Conservation (phyloP, 1,284 basidiomycete genomes). For the Rhodotorula sp. region DNA sequence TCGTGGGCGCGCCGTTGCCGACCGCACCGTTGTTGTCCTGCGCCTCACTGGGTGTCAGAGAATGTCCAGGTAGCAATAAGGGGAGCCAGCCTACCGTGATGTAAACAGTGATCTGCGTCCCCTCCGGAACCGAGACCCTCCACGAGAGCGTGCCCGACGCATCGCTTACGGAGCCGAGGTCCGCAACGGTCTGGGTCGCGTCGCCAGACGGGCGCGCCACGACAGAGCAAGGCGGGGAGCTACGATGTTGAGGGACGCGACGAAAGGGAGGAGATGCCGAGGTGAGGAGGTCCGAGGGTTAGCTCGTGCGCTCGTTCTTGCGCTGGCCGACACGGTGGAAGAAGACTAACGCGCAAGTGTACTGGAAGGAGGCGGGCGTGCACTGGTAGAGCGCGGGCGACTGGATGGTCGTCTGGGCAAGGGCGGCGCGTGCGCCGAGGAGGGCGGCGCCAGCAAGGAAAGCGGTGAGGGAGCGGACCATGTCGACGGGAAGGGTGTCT, state of each 20-base stretch:
- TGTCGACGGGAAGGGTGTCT: background rate
- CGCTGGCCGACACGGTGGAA: background rate
- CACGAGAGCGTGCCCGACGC: background rate
- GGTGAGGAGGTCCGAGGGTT: background rate
- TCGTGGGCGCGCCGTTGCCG: slow-evolving; percentile 19
- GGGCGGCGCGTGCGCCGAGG: background rate
- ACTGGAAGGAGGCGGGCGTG: slow-evolving; percentile 4
- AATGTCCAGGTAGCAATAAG: too few species aligned
- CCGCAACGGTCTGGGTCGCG: background rate
- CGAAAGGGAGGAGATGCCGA: background rate
- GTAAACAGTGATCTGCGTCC: background rate
- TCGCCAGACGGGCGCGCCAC: slow-evolving; percentile 3
- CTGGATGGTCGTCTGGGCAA: background rate
- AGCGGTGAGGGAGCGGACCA: background rate
- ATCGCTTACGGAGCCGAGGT: slow-evolving; percentile 2
- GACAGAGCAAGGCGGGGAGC: slow-evolving; percentile 5
- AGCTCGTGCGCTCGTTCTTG: too few species aligned
- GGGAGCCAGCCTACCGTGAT: slow-evolving; percentile 1
- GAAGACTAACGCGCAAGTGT: slow-evolving; percentile 18
- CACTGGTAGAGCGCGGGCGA: slow-evolving; percentile 15
- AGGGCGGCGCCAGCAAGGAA: background rate
- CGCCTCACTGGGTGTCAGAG: too few species aligned
- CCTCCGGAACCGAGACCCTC: background rate
- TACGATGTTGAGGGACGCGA: background rate
- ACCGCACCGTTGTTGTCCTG: slow-evolving; percentile 1